Evolutionary conservation across 2,329 filamentous ascomycete species (phyloP), one percentile per base, ranked within the genome.

Genomic region (Aschersonia sp.): DNA sequence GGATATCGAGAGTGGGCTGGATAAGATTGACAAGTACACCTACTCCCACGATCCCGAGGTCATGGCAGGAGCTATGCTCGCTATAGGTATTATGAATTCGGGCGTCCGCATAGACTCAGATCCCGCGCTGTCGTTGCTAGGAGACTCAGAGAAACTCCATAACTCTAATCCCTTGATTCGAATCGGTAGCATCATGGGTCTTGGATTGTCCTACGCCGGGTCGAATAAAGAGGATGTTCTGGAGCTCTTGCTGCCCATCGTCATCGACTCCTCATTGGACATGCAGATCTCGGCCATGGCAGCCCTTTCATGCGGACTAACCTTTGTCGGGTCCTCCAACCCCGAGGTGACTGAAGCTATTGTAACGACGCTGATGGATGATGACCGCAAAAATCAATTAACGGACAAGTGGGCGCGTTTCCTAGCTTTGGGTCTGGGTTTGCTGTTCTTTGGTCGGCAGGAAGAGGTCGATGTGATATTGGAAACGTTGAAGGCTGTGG

Each of bases 401-500:
- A 95, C 94, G 56, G 87, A 97, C 68, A 98, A 97, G 68, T 98
- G 92, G 92, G 92, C 89, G 32, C 82, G 92, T 14, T 98, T 98
- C 70, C 84, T 98, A 70, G 89, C 87, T 22, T 81, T 98, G 41
- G 92, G 92, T 53, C 76, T 98, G 52, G 92, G 90, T 2, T 76
- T 98, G 30, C 74, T 98, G 31, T 98, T 88, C 76, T 97, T 98
- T 57, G 92, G 92, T 40, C 83, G 87, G 53, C 92, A 98, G 66
- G 92, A 98, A 65, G 90, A 97, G 64, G 92, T 97, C n/a, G 92
- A 98, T 58, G 90, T 97, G 49, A 89, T 97, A 54, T 70, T 97
- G 32, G 92, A 98, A 69, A 95, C 92, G 0, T 76, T 98, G 48
- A 98, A 97, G 72, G 92, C 86, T 30, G 88, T 97, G 47, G 89